Conservation (phyloP, 2,329 filamentous ascomycete genomes). For the Elsinoe australis region DNA sequence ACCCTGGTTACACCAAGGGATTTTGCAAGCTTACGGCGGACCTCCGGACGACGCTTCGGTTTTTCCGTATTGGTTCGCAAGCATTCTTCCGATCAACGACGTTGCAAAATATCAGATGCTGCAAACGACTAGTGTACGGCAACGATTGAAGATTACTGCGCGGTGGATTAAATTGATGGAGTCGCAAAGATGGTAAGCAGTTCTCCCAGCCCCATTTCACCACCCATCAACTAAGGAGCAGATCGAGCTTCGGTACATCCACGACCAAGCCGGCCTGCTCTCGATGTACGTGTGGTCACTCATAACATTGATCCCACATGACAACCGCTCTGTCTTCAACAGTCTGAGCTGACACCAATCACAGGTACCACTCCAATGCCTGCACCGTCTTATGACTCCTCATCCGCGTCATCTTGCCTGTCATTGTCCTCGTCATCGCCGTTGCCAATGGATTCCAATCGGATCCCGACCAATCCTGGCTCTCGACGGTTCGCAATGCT, state of each 20-base stretch:
- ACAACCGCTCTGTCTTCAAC: constrained; percentile 6
- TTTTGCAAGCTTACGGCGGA: constrained; percentile 67
- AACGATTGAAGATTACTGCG: constrained; percentile 74
- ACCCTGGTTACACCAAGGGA: constrained; percentile 65
- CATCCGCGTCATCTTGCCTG: constrained; percentile 25
- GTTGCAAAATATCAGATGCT: constrained; percentile 72
- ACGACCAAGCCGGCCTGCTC: neutral
- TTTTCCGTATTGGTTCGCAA: constrained; percentile 89
- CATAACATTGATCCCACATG: constrained; percentile 4
- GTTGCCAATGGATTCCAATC: constrained; percentile 6
- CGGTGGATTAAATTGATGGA: constrained; percentile 70
- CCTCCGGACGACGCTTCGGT: constrained; percentile 66
- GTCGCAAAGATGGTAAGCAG: constrained; percentile 59
- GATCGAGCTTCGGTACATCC: constrained; percentile 14
- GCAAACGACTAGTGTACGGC: constrained; percentile 64
- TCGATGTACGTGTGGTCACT: neutral
- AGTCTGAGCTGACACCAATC: neutral
- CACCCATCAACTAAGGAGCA: constrained; percentile 9
- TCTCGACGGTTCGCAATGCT: neutral
- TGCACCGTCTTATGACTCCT: constrained; percentile 37
- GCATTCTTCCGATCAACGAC: constrained; percentile 68
- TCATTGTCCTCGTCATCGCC: constrained; percentile 25
- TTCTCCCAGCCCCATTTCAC: neutral
- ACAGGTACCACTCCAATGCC: constrained; percentile 34
- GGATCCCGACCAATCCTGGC: neutral